Evolutionary conservation across 805 yeast genomes (phyloP).

Genomic region (Saccharomyces paradoxus): DNA sequence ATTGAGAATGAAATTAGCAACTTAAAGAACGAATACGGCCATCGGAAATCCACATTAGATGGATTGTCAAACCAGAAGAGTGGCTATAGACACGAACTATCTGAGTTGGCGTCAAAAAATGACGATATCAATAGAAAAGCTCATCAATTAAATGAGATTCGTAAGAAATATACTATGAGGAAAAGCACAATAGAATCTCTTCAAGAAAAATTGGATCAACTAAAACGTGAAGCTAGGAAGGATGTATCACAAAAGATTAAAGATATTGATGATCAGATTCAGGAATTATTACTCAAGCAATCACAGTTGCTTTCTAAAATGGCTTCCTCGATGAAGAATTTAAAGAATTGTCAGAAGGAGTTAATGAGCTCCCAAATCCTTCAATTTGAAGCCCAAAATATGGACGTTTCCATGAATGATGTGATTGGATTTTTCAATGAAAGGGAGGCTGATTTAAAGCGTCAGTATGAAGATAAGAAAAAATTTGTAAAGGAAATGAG

Average conservation of each 20-base stretch:
- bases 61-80: slow-evolving; percentile 8
- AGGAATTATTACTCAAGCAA: slow-evolving; percentile 15
- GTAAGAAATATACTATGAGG: slow-evolving; percentile 17
- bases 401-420: slow-evolving; percentile 26
- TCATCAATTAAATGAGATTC: slow-evolving; percentile 12
- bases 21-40: slow-evolving; percentile 6
- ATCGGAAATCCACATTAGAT: slow-evolving; percentile 9
- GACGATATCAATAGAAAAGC: slow-evolving; percentile 12
- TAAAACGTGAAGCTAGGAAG: slow-evolving; percentile 33
- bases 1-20: slow-evolving; percentile 12
- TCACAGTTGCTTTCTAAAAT: slow-evolving; percentile 17
- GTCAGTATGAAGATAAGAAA: slow-evolving; percentile 25
- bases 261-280: slow-evolving; percentile 28
- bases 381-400: slow-evolving; percentile 36
- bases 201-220: slow-evolving; percentile 26
- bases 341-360: slow-evolving; percentile 23
- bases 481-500: slow-evolving; percentile 20
- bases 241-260: slow-evolving; percentile 37
- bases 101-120: slow-evolving; percentile 7
- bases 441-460: slow-evolving; percentile 22
- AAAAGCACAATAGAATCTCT: slow-evolving; percentile 24
- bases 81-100: slow-evolving; percentile 5
- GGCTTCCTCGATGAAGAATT: slow-evolving; percentile 14
- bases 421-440: slow-evolving; percentile 27
- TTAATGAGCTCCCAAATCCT: slow-evolving; percentile 22